Percentiles rank a stretch among this genome's conserved stretches.
Evolutionary conservation across 768 basidiomycete genomes (phyloP).

Genomic region (Russula griseocarnosa): DNA sequence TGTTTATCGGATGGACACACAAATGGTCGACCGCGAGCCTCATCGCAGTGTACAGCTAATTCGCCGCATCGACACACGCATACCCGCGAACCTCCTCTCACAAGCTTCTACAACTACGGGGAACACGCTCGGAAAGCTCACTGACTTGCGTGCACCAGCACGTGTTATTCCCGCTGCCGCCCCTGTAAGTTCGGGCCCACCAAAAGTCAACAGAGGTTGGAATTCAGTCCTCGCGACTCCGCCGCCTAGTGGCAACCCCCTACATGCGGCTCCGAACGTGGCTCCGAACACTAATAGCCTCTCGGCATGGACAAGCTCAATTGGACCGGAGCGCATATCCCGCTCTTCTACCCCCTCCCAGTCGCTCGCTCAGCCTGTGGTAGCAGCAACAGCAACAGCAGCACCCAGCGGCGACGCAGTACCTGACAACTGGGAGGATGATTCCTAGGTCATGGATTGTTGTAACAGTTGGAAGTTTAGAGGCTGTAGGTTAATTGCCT

Average conservation of each 20-base stretch:
- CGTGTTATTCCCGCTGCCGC: slow-evolving; percentile 29
- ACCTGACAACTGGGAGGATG: slow-evolving; percentile 58
- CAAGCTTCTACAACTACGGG: slow-evolving; percentile 31
- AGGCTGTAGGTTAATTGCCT: neutral
- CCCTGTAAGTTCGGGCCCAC: slow-evolving; percentile 10
- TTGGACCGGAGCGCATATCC: neutral
- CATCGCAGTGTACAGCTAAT: slow-evolving; percentile 80
- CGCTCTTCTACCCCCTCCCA: slow-evolving; percentile 24
- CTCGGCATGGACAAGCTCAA: neutral
- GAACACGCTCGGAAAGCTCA: slow-evolving; percentile 56
- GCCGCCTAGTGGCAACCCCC: slow-evolving; percentile 16
- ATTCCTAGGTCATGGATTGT: slow-evolving; percentile 32
- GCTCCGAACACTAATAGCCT: neutral
- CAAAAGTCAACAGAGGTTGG: slow-evolving; percentile 34
- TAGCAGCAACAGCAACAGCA: neutral
- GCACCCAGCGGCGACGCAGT: slow-evolving; percentile 32
- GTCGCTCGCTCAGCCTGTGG: slow-evolving; percentile 2
- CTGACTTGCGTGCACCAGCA: slow-evolving; percentile 45
- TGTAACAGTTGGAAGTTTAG: neutral
- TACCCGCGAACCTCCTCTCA: slow-evolving; percentile 67
- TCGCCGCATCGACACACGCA: slow-evolving; percentile 74
- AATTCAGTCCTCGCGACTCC: slow-evolving; percentile 35
- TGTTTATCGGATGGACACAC: slow-evolving; percentile 77
- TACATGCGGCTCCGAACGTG: slow-evolving; percentile 11
- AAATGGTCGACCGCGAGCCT: slow-evolving; percentile 90